Conservation (phyloP, 805 yeast species). For the Lipomyces kockii region DNA sequence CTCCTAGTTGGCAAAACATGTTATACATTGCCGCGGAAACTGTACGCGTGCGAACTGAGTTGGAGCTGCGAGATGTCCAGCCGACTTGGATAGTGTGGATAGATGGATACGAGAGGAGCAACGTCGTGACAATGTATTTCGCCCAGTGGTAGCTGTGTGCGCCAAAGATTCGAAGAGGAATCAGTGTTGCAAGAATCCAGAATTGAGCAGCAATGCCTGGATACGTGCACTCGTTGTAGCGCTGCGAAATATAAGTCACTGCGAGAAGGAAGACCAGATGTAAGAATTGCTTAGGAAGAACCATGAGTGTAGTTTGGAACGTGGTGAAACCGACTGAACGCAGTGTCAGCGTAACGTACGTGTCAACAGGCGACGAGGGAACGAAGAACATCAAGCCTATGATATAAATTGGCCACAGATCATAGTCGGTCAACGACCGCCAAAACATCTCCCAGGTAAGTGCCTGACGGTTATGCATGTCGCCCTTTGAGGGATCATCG, state of each 20-base stretch:
- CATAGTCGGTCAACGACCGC: constrained; percentile 53
- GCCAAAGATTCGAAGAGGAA: constrained; percentile 39
- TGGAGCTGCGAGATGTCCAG: constrained; percentile 67
- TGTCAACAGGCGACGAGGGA: constrained; percentile 47
- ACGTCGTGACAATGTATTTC: constrained; percentile 31
- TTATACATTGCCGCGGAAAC: constrained; percentile 69
- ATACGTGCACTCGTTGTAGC: constrained; percentile 21
- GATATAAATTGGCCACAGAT: constrained; percentile 61
- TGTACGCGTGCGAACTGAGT: constrained; percentile 65
- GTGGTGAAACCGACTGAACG: constrained; percentile 58
- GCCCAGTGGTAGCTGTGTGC: constrained; percentile 33
- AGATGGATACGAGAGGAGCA: constrained; percentile 53
- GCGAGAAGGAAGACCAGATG: constrained; percentile 40
- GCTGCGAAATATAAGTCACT: constrained; percentile 20
- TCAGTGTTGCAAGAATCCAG: constrained; percentile 27
- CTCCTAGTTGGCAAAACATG: constrained; percentile 64
- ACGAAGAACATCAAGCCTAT: constrained; percentile 54
- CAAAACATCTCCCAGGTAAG: constrained; percentile 50
- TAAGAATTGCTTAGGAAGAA: constrained; percentile 53
- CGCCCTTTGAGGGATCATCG: constrained; percentile 69
- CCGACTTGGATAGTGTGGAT: constrained; percentile 61
- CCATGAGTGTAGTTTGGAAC: constrained; percentile 56
- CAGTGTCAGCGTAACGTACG: constrained; percentile 57
- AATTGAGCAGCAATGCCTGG: constrained; percentile 24
- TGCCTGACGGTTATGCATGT: constrained; percentile 65